Conservation (phyloP, 106 monocot species). For the Acorus calamus region DNA sequence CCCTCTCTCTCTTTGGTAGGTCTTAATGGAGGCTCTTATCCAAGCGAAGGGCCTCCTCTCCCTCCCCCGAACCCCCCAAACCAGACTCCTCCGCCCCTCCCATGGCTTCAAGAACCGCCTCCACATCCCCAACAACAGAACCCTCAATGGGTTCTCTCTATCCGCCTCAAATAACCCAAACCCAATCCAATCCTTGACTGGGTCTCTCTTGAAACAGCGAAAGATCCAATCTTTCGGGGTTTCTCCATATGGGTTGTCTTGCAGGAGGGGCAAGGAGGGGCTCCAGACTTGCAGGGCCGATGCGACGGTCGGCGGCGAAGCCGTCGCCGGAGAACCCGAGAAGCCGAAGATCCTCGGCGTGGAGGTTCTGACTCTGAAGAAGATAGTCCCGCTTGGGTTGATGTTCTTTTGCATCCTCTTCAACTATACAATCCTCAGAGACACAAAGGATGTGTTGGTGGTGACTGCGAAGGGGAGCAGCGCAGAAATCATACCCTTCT, state of each 20-base stretch:
- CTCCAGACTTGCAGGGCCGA: slow-evolving; percentile 13
- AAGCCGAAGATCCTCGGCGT: slow-evolving; percentile 70
- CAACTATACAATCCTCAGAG: slow-evolving; percentile 90
- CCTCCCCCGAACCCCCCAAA: slow-evolving; percentile 38
- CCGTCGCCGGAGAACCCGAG: slow-evolving; percentile 10
- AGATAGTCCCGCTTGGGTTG: slow-evolving; percentile 71
- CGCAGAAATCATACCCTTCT: slow-evolving; percentile 94
- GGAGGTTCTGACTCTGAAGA: slow-evolving; percentile 66
- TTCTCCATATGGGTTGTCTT: background rate
- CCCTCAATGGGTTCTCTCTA: slow-evolving; percentile 1
- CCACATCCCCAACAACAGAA: background rate
- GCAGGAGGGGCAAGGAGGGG: background rate
- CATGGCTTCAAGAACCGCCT: slow-evolving; percentile 3
- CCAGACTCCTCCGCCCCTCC: slow-evolving; percentile 24
- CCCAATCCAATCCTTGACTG: background rate
- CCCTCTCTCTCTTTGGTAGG: background rate
- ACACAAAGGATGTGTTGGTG: slow-evolving; percentile 93
- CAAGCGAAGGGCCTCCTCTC: slow-evolving; percentile 40
- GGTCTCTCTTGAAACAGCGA: slow-evolving; percentile 1
- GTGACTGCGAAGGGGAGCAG: slow-evolving; percentile 94
- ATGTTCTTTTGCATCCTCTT: slow-evolving; percentile 99
- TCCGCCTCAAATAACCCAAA: background rate
- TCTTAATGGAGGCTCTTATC: slow-evolving; percentile 38
- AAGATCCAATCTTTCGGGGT: slow-evolving; percentile 1
- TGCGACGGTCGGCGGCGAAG: slow-evolving; percentile 26